Conservation (phyloP, 139 green algal species). For the Trebouxia sp. region DNA sequence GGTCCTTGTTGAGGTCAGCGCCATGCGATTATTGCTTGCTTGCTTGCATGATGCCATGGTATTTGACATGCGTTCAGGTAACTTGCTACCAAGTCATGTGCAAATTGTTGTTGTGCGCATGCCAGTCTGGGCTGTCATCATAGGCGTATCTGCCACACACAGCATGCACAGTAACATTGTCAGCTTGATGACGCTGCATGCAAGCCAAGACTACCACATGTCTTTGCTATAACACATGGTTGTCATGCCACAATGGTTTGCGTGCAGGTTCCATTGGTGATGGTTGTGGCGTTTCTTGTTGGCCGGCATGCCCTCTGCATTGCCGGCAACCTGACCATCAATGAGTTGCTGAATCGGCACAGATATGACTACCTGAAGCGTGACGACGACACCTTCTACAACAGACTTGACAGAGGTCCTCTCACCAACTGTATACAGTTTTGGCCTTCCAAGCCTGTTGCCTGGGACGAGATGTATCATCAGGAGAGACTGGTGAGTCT, state of each 20-base stretch:
- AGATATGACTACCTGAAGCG: conserved; percentile 59
- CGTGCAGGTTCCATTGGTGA: conserved; percentile 40
- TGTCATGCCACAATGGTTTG: not conserved
- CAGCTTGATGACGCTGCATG: no score
- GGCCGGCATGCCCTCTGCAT: conserved; percentile 44
- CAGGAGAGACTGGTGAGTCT: conserved; percentile 5
- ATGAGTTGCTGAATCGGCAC: conserved; percentile 59
- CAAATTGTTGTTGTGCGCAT: not conserved
- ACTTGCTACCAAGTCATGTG: no score
- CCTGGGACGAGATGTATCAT: conserved; percentile 18
- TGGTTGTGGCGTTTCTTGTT: conserved; percentile 38
- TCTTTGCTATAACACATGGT: not conserved
- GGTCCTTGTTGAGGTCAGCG: not conserved
- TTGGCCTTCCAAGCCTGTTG: conserved; percentile 10
- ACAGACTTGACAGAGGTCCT: conserved; percentile 52
- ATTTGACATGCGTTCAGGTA: no score
- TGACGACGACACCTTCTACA: conserved; percentile 37
- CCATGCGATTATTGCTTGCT: not conserved
- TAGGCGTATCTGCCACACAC: no score
- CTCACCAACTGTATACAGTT: conserved; percentile 45
- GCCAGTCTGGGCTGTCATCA: not conserved
- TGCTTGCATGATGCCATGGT: not conserved
- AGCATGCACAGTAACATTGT: not conserved
- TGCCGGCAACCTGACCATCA: conserved; percentile 67
- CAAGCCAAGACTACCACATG: not conserved